Percentiles rank a stretch among this genome's conserved stretches.
Evolutionary conservation across 116 monocot genomes (phyloP).

Genomic region (Zostera marina): DNA sequence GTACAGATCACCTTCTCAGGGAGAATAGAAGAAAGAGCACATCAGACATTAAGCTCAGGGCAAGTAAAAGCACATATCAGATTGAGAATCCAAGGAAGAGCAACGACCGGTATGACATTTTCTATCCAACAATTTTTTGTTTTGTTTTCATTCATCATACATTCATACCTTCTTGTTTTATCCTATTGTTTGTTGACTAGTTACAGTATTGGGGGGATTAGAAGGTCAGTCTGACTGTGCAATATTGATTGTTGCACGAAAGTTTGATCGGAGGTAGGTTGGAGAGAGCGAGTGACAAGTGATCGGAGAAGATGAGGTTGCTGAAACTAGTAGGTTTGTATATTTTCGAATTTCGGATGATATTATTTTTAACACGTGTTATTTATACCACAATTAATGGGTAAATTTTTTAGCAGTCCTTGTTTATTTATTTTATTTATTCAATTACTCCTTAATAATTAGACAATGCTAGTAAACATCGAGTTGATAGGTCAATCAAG

Average conservation of each 20-base stretch:
- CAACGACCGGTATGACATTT: conserved; percentile 15
- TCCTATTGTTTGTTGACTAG: background rate
- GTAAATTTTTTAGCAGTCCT: too few species aligned
- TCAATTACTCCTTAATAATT: too few species aligned
- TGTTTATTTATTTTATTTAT: too few species aligned
- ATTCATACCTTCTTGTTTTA: background rate
- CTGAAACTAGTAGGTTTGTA: too few species aligned
- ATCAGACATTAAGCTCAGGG: conserved; percentile 4
- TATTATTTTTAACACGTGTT: too few species aligned
- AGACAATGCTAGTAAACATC: too few species aligned
- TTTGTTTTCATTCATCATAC: background rate
- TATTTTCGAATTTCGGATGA: too few species aligned
- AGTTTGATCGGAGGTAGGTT: too few species aligned
- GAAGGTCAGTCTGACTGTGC: conserved; percentile 28
- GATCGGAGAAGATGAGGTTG: too few species aligned
- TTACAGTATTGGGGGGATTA: conserved; percentile 26
- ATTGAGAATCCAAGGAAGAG: conserved; percentile 17
- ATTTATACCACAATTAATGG: too few species aligned
- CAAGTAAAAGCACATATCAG: conserved; percentile 13
- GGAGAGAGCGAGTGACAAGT: too few species aligned
- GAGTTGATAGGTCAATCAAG: too few species aligned
- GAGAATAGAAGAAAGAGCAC: conserved; percentile 28
- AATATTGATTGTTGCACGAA: conserved; percentile 35
- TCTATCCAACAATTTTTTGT: background rate
- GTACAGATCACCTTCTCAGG: conserved; percentile 10